Percentiles rank a stretch among this genome's conserved stretches.
Conservation (phyloP, 371 early-diverging fungal genomes). For the Haplosporangium sp. region DNA sequence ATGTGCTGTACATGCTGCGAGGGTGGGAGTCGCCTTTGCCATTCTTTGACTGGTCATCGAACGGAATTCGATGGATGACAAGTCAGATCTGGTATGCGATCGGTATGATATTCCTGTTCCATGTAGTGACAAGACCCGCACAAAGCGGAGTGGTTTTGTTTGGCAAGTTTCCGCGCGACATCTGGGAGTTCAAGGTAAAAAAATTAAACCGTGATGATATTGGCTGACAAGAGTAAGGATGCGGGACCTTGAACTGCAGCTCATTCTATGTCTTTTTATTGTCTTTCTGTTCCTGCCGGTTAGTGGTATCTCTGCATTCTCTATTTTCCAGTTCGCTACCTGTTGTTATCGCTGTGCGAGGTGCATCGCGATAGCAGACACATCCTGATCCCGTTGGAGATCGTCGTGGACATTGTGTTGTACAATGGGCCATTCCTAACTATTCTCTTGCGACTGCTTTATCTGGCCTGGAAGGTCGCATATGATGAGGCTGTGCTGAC, state of each 20-base stretch:
- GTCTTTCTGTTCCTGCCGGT: neutral
- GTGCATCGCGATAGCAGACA: conserved; percentile 41
- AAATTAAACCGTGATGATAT: too few relatives aligned
- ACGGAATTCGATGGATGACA: conserved; percentile 50
- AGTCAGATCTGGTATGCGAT: conserved; percentile 56
- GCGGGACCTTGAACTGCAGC: neutral
- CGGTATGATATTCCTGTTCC: conserved; percentile 53
- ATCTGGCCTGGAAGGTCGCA: conserved; percentile 52
- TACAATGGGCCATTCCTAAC: conserved; percentile 52
- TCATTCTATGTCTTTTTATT: neutral
- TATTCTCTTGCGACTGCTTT: conserved; percentile 40
- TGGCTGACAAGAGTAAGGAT: too few relatives aligned
- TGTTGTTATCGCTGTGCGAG: conserved; percentile 39
- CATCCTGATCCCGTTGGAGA: conserved; percentile 51
- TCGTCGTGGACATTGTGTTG: conserved; percentile 47
- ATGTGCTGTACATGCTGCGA: conserved; percentile 51
- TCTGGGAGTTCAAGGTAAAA: conserved; percentile 50
- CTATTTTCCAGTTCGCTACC: conserved; percentile 43
- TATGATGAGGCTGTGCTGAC: conserved; percentile 55
- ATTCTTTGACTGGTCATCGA: conserved; percentile 47
- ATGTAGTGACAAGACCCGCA: conserved; percentile 52
- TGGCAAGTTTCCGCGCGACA: conserved; percentile 48
- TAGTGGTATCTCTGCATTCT: conserved; percentile 51
- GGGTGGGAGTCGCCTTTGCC: conserved; percentile 54
- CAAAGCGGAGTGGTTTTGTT: conserved; percentile 54